Evolutionary conservation across 2,329 filamentous ascomycete species (phyloP).

Genomic region (Cryphonectria radicalis): DNA sequence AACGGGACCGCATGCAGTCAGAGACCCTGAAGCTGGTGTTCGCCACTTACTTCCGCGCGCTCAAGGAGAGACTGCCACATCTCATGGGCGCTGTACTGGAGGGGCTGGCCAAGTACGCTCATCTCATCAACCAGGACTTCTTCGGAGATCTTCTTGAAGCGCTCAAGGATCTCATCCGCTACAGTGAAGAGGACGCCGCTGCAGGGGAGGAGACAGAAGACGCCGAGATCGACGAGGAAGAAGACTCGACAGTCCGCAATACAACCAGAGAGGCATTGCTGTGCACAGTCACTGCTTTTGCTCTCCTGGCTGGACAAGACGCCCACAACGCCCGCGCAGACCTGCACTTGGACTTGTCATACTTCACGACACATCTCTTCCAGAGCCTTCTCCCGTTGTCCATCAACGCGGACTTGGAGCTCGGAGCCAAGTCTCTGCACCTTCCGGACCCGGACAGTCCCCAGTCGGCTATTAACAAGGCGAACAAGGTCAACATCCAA

Average conservation of each 20-base stretch:
- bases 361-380: constrained; percentile 95
- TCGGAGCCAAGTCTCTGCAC: constrained; percentile 73
- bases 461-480: constrained; percentile 44
- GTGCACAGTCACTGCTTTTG: constrained; percentile 94
- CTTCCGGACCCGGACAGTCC: constrained; percentile 66
- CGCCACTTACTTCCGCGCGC: constrained; percentile 89
- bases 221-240: constrained; percentile 52
- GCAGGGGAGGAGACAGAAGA: constrained; percentile 51
- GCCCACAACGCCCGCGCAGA: constrained; percentile 80
- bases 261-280: constrained; percentile 85
- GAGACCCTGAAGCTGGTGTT: constrained; percentile 97
- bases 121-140: constrained; percentile 98
- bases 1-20: constrained; percentile 89
- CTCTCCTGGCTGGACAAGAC: constrained; percentile 93
- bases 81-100: constrained; percentile 98
- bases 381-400: constrained; percentile 78
- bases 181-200: constrained; percentile 65
- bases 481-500: constrained; percentile 83
- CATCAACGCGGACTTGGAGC: constrained; percentile 84
- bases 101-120: constrained; percentile 89
- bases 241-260: constrained; percentile 63
- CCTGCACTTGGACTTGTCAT: constrained; percentile 88
- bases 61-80: constrained; percentile 79
- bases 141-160: constrained; percentile 96
- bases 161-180: constrained; percentile 85